phyloP scores from a whole-genome alignment of 2,329 filamentous ascomycete genomes.

The Knufia fluminis region DNA sequence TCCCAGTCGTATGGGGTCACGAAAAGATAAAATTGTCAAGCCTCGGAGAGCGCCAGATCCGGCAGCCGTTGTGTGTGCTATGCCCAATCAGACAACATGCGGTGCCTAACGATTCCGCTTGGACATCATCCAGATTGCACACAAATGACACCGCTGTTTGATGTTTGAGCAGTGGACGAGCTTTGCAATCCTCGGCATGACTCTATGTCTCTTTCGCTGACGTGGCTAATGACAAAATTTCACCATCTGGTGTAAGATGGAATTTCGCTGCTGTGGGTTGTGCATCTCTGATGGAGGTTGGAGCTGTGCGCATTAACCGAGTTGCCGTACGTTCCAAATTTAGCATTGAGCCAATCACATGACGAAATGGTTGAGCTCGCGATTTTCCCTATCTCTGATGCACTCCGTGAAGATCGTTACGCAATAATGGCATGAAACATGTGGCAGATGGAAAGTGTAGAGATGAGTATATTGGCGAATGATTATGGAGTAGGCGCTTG shows the following conservation, averaged over 20 bases:
- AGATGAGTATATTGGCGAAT: neutral
- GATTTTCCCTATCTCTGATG: neutral
- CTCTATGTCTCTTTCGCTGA: neutral
- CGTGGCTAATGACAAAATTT: neutral
- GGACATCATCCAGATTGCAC: no score
- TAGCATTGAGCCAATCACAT: neutral
- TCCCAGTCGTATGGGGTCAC: no score
- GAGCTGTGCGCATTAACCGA: no score
- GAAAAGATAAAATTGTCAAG: no score
- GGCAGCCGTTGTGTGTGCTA: no score
- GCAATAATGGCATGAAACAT: neutral
- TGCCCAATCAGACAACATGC: no score
- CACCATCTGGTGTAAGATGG: neutral
- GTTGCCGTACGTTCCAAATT: neutral
- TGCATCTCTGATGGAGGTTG: no score
- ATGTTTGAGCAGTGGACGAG: neutral
- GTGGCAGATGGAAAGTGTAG: neutral
- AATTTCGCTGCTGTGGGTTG: neutral
- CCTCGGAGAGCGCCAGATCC: no score
- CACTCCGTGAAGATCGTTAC: neutral
- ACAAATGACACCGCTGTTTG: neutral
- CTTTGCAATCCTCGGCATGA: neutral
- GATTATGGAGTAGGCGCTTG: neutral
- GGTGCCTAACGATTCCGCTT: no score
- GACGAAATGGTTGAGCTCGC: neutral